Base-by-base conservation (phyloP, 2,329 filamentous ascomycete species). In the Ambrosiella cleistominuta region DNA sequence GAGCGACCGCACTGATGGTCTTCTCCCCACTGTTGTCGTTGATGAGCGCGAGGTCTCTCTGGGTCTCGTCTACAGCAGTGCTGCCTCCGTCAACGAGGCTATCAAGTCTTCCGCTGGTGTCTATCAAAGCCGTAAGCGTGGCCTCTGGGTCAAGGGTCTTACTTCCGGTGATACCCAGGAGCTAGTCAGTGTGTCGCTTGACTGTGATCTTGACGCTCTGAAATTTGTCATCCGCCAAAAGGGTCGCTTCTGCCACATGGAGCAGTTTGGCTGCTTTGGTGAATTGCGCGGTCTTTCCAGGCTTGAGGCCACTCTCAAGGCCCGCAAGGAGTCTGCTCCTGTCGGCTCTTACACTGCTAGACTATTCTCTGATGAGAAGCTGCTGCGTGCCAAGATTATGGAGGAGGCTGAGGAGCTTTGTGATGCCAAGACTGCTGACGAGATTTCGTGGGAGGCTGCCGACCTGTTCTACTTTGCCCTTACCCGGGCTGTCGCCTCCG, bases 341-440 rank as follows among this genome's bases (percentile, higher is more conserved):
- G 78, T 79, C 63, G 91, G 90, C 1, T 98, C 93, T 11, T 98
- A 98, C 70, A 98, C 93, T 3, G 88, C 89, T 15, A 79, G 91
- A 39, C 75, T 98, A 1, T 98, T 97, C 75, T 90, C 85, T 15
- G 93, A 98, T 63, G 81, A 88, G 64, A 90, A 94, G 69, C 78
- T 98, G 58, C 72, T 96, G 57, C 79, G 87, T 49, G 93, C 93
- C 2, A 98, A 98, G 76, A 96, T 98, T 58, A 94, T 97, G 82
- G 93, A 98, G 70, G 93, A 98, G 70, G 93, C 93, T 0, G 87
- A 94, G 66, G 93, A 98, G 72, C 77, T 98, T 47, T 96, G 91
- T 66, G 82, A 93, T 63, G 91, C 93, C 13, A 82, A 82, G 63
- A 83, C 82, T 0, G 85, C 86, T 61, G 78, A 90, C 62, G 86